Evolutionary conservation across 177 flowering plant species (phyloP).

Genomic region (Vitis hybrid): DNA sequence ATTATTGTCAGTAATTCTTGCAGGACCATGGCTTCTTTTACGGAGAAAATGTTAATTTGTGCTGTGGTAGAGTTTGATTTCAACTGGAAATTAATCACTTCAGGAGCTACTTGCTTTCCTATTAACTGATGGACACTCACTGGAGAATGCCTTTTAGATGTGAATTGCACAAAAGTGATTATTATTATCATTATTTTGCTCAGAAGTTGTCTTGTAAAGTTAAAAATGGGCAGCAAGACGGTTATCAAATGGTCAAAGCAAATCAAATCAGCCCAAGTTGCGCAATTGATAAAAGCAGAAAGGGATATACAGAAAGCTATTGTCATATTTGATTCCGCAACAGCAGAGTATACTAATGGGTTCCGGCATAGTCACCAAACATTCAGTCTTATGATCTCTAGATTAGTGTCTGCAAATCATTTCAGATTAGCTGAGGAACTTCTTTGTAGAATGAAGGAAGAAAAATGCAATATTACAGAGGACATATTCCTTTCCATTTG

Average conservation of each 20-base stretch:
- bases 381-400: slow-evolving; percentile 61
- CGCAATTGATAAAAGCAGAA: slow-evolving; percentile 60
- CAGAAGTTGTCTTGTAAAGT: too few species aligned
- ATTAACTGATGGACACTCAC: too few species aligned
- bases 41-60: too few species aligned
- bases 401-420: slow-evolving; percentile 59
- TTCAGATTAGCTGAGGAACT: slow-evolving; percentile 65
- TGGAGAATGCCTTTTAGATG: too few species aligned
- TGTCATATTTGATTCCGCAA: slow-evolving; percentile 64
- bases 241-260: slow-evolving; percentile 67
- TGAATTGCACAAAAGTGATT: too few species aligned
- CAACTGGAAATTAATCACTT: too few species aligned
- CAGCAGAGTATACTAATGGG: slow-evolving; percentile 70
- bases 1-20: too few species aligned
- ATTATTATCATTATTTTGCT: too few species aligned
- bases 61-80: too few species aligned
- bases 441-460: slow-evolving; percentile 65
- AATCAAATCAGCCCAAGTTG: slow-evolving; percentile 55
- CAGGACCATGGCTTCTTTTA: too few species aligned
- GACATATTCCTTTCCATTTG: slow-evolving; percentile 59
- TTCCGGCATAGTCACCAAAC: slow-evolving; percentile 58
- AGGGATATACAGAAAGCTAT: slow-evolving; percentile 57
- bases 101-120: too few species aligned
- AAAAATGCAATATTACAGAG: slow-evolving; percentile 52
- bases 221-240: slow-evolving; percentile 44